Evolutionary conservation across 2,329 filamentous ascomycete species (phyloP).

Genomic region (Botrytis porri): DNA sequence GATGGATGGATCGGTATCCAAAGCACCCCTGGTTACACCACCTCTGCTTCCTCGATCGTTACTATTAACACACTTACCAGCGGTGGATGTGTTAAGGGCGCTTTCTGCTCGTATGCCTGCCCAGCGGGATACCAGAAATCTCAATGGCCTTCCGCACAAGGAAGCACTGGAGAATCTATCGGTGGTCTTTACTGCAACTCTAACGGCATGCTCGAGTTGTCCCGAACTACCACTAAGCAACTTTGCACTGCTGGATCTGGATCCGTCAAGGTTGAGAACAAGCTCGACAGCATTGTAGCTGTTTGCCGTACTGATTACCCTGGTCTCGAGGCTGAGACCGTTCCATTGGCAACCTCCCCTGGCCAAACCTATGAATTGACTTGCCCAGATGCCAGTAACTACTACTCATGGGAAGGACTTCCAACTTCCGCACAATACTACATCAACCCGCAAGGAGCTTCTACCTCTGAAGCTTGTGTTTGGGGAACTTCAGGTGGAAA

Average conservation of each 20-base stretch:
- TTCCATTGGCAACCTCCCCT: slow-evolving; percentile 65
- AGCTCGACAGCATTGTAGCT: slow-evolving; percentile 61
- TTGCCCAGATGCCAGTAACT: slow-evolving; percentile 66
- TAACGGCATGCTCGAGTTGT: slow-evolving; percentile 71
- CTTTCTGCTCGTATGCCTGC: slow-evolving; percentile 91
- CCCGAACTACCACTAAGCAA: slow-evolving; percentile 61
- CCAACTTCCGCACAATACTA: slow-evolving; percentile 93
- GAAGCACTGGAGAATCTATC: slow-evolving; percentile 75
- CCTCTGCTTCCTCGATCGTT: slow-evolving; percentile 52
- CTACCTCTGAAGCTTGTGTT: slow-evolving; percentile 65
- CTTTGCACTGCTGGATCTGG: slow-evolving; percentile 72
- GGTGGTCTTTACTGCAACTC: slow-evolving; percentile 81
- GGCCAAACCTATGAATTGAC: slow-evolving; percentile 63
- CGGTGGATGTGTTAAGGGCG: slow-evolving; percentile 59
- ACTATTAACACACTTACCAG: slow-evolving; percentile 62
- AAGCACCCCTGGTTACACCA: slow-evolving; percentile 51
- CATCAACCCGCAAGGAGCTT: slow-evolving; percentile 77
- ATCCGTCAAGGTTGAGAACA: slow-evolving; percentile 73
- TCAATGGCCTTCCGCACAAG: slow-evolving; percentile 82
- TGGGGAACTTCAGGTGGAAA: slow-evolving; percentile 64
- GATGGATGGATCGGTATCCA: slow-evolving; percentile 82
- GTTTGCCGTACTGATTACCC: slow-evolving; percentile 97
- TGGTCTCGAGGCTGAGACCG: slow-evolving; percentile 82
- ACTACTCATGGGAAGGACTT: slow-evolving; percentile 75
- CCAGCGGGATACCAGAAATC: slow-evolving; percentile 88